A percentile compares a stretch with the other conserved stretches of the same genome.
Conservation (phyloP, 306 rosid genomes). For the Cucurbita pepo region DNA sequence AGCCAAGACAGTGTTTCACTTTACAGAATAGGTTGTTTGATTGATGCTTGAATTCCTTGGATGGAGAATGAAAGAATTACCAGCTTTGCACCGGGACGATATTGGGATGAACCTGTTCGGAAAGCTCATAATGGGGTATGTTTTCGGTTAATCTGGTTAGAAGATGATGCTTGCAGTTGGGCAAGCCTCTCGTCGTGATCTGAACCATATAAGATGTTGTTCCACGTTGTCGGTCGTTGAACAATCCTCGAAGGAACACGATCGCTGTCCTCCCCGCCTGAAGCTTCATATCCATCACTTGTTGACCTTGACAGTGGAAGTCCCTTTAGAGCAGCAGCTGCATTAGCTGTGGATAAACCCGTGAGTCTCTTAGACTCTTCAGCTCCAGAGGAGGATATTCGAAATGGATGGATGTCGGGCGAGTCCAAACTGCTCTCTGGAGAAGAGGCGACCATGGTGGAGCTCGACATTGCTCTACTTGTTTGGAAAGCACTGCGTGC, state of each 20-base stretch:
- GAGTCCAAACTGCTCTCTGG: slow-evolving; percentile 95
- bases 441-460: slow-evolving; percentile 59
- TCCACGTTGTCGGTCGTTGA: slow-evolving; percentile 70
- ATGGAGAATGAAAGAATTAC: slow-evolving; percentile 68
- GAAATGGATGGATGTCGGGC: slow-evolving; percentile 79
- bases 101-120: slow-evolving; percentile 19
- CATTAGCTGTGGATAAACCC: slow-evolving; percentile 29
- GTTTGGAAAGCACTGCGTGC: slow-evolving; percentile 60
- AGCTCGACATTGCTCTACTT: slow-evolving; percentile 55
- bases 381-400: slow-evolving; percentile 45
- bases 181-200: slow-evolving; percentile 53
- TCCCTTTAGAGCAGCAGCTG: slow-evolving; percentile 28
- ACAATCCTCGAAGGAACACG: slow-evolving; percentile 63
- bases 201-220: slow-evolving; percentile 47
- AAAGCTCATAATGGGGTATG: slow-evolving; percentile 12
- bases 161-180: slow-evolving; percentile 40
- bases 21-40: slow-evolving; percentile 13
- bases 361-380: slow-evolving; percentile 56
- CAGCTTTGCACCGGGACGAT: slow-evolving; percentile 25
- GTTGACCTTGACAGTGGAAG: slow-evolving; percentile 75
- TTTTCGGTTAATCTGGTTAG: slow-evolving; percentile 41
- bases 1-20: slow-evolving; percentile 3
- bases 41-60: slow-evolving; percentile 22
- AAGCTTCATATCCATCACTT: slow-evolving; percentile 95
- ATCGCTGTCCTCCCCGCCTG: slow-evolving; percentile 97